Conservation (phyloP, 495 filamentous ascomycete species). For the Penicillium canariense region DNA sequence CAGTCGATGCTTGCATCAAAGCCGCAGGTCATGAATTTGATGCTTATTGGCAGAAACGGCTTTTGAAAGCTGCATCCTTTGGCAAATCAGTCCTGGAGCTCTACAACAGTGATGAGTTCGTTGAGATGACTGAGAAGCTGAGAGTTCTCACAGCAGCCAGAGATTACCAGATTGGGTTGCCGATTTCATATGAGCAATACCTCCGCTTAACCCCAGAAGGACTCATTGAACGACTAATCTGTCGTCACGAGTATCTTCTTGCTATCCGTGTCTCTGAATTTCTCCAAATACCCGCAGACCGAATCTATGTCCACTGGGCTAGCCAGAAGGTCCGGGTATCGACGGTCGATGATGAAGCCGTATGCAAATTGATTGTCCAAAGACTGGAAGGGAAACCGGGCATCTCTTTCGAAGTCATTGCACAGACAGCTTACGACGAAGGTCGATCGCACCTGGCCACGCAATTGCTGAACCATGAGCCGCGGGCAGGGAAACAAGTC, state of each 20-base stretch:
- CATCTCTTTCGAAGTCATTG: constrained; percentile 92
- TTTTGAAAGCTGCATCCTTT: constrained; percentile 92
- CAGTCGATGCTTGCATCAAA: constrained; percentile 86
- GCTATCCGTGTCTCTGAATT: constrained; percentile 89
- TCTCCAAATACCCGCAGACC: constrained; percentile 79
- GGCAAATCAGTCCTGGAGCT: constrained; percentile 95
- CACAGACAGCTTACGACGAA: constrained; percentile 93
- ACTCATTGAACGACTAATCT: constrained; percentile 79
- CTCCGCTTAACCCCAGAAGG: constrained; percentile 84
- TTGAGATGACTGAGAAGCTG: constrained; percentile 94
- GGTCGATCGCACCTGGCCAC: constrained; percentile 84
- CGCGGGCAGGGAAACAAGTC: constrained; percentile 90
- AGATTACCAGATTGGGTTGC: constrained; percentile 86
- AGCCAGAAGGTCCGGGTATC: constrained; percentile 87
- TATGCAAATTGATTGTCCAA: constrained; percentile 83
- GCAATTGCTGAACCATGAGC: constrained; percentile 87
- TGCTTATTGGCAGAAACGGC: constrained; percentile 87
- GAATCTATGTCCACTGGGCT: constrained; percentile 95
- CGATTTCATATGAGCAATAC: constrained; percentile 89
- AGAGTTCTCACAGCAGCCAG: constrained; percentile 89
- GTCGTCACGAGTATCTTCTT: constrained; percentile 85
- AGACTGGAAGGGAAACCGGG: constrained; percentile 83
- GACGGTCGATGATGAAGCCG: constrained; percentile 79
- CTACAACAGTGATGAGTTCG: constrained; percentile 96
- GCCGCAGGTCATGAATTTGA: constrained; percentile 91